A percentile compares a stretch with the other conserved stretches of the same genome.
Evolutionary conservation across 768 basidiomycete genomes (phyloP).

Genomic region (Termitomyces sp.): DNA sequence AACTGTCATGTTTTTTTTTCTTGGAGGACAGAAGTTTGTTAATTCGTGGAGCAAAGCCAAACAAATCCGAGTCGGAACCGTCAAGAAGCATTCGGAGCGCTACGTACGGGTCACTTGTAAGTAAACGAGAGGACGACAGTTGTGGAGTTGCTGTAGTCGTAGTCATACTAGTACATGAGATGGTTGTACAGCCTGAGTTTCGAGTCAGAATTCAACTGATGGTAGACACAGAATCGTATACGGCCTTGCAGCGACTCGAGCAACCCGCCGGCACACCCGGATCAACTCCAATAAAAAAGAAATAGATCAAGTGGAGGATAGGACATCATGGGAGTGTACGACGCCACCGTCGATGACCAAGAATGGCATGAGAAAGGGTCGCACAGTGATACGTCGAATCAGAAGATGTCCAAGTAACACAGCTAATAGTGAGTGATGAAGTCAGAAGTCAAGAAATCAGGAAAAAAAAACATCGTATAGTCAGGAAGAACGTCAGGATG

Average conservation of each 20-base stretch:
- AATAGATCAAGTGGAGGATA: background rate
- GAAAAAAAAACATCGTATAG: background rate
- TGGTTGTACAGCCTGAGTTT: no score
- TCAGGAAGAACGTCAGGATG: background rate
- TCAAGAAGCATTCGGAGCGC: background rate
- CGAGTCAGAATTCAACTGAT: background rate
- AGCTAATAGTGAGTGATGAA: background rate
- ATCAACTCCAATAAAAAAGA: background rate
- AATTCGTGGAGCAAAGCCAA: background rate
- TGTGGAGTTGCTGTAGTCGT: background rate
- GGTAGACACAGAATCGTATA: background rate
- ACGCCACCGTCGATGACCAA: conserved; percentile 1
- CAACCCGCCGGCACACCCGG: background rate
- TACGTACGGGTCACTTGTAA: background rate
- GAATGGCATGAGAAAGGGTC: background rate
- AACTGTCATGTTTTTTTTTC: no score
- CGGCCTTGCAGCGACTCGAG: background rate
- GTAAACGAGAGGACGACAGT: background rate
- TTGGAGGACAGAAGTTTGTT: background rate
- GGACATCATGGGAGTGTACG: background rate
- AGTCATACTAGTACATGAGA: background rate
- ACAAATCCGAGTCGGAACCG: background rate
- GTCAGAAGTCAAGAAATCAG: background rate
- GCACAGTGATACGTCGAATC: background rate
- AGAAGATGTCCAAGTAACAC: background rate